Evolutionary conservation across 2,329 filamentous ascomycete genomes (phyloP), one percentile per base, ranked within the genome.

Genomic region (Xylaria digitata): DNA sequence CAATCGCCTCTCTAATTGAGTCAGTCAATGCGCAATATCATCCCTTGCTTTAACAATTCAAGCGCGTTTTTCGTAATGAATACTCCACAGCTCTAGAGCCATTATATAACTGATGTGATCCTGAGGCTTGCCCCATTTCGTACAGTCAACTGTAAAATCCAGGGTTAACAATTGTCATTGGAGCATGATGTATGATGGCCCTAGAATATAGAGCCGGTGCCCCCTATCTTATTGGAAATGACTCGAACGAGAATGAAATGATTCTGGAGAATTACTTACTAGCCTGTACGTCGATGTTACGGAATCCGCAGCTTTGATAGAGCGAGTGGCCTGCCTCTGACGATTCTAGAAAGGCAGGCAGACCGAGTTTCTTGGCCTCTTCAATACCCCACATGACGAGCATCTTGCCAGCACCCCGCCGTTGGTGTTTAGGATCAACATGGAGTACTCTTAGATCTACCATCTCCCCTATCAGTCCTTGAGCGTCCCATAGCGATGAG

Each of bases 401-500:
- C 72, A 80, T 75, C 6, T 73, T 72, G 2, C 76, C 81, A 1
- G 80, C 80, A 1, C 80, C 81, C n/a, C 79, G 78, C 7, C 77
- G 68, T 55, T 81, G 78, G 55, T 82, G 79, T 13, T 80, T 75
- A 0, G 82, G 81, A 61, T 81, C 77, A n/a, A 80, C 81, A n/a
- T 75, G 75, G 4, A 83, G 74, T 37, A 76, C 67, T 8, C 77
- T 73, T 11, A 82, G 74, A 66, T 80, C 81, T 69, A 43, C 81
- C 34, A 19, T 45, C 2, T 34, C 56, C 15, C 30, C 21, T 46
- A 42, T 69, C 46, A 59, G 45, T 21, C 32, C 11, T 34, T 34
- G 40, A 30, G 32, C 6, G 23, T 60, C 13, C 9, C 30, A 43
- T 8, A 40, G 15, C 6, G 4, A 19, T 2, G 19, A 17, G 26